phyloP scores from a whole-genome alignment of 345 rosid genomes.

The Excoecaria agallocha region DNA sequence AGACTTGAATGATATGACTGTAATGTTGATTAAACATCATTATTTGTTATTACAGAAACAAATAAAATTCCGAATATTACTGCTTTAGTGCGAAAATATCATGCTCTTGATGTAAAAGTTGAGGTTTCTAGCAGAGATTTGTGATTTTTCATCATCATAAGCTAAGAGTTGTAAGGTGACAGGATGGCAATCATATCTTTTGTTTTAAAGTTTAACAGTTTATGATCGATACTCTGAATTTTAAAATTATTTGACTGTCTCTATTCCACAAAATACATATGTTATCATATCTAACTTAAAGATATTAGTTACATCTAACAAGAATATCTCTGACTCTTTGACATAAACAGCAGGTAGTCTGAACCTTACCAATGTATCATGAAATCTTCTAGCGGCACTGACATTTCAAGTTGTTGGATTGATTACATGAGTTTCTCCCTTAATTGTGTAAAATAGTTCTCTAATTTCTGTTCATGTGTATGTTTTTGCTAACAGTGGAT shows the following conservation, averaged over 20 bases:
- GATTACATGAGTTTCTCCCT: not conserved
- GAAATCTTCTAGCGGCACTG: not conserved
- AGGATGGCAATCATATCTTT: not conserved
- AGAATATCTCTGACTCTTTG: not conserved
- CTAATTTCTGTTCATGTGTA: constrained; percentile 3
- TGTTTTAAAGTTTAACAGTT: not conserved
- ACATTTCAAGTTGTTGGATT: not conserved
- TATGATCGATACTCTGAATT: not conserved
- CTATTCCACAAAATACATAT: not conserved
- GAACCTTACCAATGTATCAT: not conserved
- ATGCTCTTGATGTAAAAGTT: not conserved
- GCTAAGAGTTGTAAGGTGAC: not conserved
- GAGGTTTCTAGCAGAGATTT: not conserved
- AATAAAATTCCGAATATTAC: not conserved
- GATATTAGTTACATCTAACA: not conserved
- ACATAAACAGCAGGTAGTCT: not conserved
- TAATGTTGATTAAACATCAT: not conserved
- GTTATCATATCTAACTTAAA: constrained; percentile 1
- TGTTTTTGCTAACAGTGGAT: constrained; percentile 36
- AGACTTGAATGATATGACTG: not conserved
- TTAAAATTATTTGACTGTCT: too few species aligned
- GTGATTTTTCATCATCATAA: not conserved
- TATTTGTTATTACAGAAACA: not conserved
- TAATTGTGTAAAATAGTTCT: not conserved
- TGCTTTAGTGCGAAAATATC: not conserved